These are phyloP conservation scores for Zangia roseola DNA, from an alignment of 768 basidiomycete species.

Conservation along the genomic window DNA sequence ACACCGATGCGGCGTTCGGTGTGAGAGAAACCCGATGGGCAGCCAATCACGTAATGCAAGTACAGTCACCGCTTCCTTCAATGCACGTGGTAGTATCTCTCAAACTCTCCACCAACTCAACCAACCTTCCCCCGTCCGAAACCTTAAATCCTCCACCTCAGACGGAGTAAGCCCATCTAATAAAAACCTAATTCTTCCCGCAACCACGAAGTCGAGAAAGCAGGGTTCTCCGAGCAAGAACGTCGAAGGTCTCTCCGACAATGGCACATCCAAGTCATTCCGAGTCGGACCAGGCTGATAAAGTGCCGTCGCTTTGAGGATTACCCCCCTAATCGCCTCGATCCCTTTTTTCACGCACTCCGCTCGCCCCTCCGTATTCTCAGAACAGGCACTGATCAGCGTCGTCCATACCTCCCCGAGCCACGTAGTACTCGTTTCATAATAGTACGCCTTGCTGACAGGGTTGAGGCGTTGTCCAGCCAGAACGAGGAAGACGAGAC, in stretches of 20 bases:
- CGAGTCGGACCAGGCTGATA: background rate
- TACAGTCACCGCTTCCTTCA: no score
- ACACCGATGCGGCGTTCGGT: no score
- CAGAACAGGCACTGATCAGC: conserved; percentile 19
- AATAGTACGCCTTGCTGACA: conserved; percentile 39
- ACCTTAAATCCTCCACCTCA: conserved; percentile 6
- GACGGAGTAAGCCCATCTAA: conserved; percentile 9
- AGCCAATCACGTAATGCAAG: no score
- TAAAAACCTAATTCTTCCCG: conserved; percentile 15
- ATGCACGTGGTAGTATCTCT: conserved; percentile 15
- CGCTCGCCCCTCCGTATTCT: conserved; percentile 24
- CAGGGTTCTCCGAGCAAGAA: conserved; percentile 17
- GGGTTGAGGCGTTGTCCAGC: conserved; percentile 27
- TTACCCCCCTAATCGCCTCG: conserved; percentile 21
- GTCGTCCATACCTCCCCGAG: conserved; percentile 41
- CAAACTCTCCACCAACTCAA: conserved; percentile 14
- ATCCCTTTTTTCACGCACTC: conserved; percentile 16
- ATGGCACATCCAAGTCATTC: background rate
- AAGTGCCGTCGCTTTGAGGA: conserved; percentile 16
- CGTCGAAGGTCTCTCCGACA: background rate
- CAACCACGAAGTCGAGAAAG: conserved; percentile 21
- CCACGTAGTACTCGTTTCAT: conserved; percentile 31
- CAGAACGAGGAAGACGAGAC: conserved; percentile 19
- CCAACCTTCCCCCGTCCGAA: conserved; percentile 13
- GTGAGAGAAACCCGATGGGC: no score